Conservation (phyloP, 805 yeast species). For the Grigorovia jiainica region DNA sequence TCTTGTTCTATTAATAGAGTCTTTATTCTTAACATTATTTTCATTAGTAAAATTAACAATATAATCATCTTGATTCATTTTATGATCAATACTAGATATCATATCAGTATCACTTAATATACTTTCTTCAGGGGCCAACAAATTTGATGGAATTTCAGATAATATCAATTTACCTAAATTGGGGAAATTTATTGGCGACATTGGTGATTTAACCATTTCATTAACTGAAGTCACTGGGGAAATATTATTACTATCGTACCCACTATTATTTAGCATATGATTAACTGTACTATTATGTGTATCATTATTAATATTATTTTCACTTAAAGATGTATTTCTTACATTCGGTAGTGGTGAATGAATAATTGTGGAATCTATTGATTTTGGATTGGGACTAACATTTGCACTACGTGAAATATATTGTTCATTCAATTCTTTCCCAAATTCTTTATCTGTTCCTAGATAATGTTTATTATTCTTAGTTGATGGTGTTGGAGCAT, state of each 20-base stretch:
- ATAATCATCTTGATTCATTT: not conserved
- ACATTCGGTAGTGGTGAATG: slow-evolving; percentile 11
- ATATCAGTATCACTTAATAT: slow-evolving; percentile 17
- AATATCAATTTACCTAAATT: slow-evolving; percentile 15
- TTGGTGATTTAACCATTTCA: not conserved
- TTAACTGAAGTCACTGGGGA: not conserved
- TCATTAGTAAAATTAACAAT: too few species aligned
- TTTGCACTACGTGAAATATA: not conserved
- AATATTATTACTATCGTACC: not conserved
- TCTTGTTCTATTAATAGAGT: too few species aligned
- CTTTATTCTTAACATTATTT: too few species aligned
- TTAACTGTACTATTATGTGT: too few species aligned
- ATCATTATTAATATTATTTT: slow-evolving; percentile 4
- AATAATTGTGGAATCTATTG: slow-evolving; percentile 5
- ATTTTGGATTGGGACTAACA: not conserved
- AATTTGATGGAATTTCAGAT: slow-evolving; percentile 8
- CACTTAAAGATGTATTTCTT: not conserved
- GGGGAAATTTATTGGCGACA: slow-evolving; percentile 6
- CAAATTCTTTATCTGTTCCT: too few species aligned
- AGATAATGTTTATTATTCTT: too few species aligned
- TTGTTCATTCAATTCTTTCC: too few species aligned
- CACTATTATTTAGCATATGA: not conserved
- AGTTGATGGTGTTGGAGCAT: not conserved
- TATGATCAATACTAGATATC: slow-evolving; percentile 1
- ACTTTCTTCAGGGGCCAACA: slow-evolving; percentile 15